Percentiles rank a stretch among this genome's conserved stretches.
phyloP scores from a whole-genome alignment of 805 yeast species.

The Nakazawaea wyomingensis region DNA sequence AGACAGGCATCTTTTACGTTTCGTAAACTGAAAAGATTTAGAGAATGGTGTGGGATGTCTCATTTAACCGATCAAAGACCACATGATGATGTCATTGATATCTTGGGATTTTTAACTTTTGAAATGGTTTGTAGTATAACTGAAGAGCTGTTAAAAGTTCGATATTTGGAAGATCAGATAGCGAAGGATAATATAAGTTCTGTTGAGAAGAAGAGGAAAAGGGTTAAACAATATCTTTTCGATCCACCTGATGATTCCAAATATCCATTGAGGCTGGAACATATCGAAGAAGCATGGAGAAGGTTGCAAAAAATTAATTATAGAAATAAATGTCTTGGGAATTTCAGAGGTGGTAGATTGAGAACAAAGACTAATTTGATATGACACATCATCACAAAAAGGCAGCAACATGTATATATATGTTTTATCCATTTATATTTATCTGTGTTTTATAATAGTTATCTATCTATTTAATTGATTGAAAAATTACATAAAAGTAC shows the following conservation, averaged over 20 bases:
- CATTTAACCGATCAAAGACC: conserved; percentile 85
- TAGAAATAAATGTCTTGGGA: conserved; percentile 58
- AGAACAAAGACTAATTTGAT: conserved; percentile 48
- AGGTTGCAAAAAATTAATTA: conserved; percentile 55
- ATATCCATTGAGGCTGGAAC: conserved; percentile 71
- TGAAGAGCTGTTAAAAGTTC: conserved; percentile 82
- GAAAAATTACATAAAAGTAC: too few relatives aligned
- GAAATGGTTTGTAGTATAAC: conserved; percentile 95
- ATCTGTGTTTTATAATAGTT: too few relatives aligned
- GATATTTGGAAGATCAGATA: conserved; percentile 43
- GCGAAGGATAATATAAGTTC: conserved; percentile 29
- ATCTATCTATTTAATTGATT: too few relatives aligned
- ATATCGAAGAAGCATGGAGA: conserved; percentile 88
- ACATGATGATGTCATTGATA: conserved; percentile 94
- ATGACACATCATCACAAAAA: too few relatives aligned
- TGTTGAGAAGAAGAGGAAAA: conserved; percentile 34
- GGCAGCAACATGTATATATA: too few relatives aligned
- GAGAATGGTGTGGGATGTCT: conserved; percentile 93
- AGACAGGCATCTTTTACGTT: conserved; percentile 96
- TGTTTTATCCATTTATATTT: too few relatives aligned
- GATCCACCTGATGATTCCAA: conserved; percentile 87
- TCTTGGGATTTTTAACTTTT: conserved; percentile 89
- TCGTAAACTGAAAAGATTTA: conserved; percentile 86
- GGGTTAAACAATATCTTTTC: conserved; percentile 58
- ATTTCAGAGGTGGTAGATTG: conserved; percentile 67